phyloP scores from a whole-genome alignment of 108 stramenopile genomes.

The Nannochloropsis salina region DNA sequence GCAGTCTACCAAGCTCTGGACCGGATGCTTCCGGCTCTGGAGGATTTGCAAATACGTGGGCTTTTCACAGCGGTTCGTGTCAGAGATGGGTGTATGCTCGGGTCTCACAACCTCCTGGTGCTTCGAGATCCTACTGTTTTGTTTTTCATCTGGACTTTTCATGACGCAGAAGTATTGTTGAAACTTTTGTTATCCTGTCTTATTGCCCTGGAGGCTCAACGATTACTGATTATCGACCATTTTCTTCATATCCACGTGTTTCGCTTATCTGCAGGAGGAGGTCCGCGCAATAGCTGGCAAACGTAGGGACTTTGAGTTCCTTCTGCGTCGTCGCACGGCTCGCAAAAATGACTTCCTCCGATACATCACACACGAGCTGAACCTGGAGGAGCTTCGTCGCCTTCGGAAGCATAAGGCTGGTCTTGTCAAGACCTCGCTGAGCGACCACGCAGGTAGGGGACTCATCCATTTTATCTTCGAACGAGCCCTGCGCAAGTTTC shows the following conservation, averaged over 20 bases:
- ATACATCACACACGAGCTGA: slow-evolving; percentile 45
- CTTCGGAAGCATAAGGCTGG: slow-evolving; percentile 32
- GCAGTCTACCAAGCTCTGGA: slow-evolving; percentile 42
- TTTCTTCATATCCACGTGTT: not conserved
- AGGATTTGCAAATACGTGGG: slow-evolving; percentile 28
- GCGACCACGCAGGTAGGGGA: slow-evolving; percentile 35
- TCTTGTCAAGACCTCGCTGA: not conserved
- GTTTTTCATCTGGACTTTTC: not conserved
- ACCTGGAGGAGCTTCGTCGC: slow-evolving; percentile 40
- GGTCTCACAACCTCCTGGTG: not conserved
- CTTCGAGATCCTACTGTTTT: not conserved
- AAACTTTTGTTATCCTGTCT: not conserved
- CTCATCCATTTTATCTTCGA: slow-evolving; percentile 43
- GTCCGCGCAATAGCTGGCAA: slow-evolving; percentile 36
- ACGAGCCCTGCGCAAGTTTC: slow-evolving; percentile 44
- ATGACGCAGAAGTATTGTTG: not conserved
- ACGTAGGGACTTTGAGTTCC: slow-evolving; percentile 44
- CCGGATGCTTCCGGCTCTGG: slow-evolving; percentile 43
- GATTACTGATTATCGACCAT: not conserved
- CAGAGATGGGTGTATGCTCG: not conserved
- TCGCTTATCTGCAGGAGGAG: slow-evolving; percentile 28
- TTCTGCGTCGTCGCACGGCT: slow-evolving; percentile 37
- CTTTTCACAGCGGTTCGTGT: slow-evolving; percentile 40
- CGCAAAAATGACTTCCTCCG: slow-evolving; percentile 39
- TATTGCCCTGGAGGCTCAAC: not conserved